Conservation (phyloP, 1,284 basidiomycete genomes). For the Puccinia coronata region DNA sequence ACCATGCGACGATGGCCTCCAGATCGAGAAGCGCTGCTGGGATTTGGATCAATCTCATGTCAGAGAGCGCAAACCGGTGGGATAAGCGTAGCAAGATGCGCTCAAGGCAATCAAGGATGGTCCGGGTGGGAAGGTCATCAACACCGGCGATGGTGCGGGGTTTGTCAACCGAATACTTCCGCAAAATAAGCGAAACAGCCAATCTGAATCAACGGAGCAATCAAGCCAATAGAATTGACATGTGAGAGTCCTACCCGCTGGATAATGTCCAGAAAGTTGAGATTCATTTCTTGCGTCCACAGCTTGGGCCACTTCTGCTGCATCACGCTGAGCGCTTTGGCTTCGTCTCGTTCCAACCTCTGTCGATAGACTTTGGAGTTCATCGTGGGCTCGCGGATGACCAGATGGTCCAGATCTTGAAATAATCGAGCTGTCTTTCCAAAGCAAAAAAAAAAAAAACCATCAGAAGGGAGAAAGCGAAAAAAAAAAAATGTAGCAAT, state of each 20-base stretch:
- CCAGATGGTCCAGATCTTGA: slow-evolving; percentile 8
- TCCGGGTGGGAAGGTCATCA: neutral
- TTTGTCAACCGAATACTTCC: neutral
- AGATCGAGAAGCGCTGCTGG: slow-evolving; percentile 6
- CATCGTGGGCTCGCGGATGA: neutral
- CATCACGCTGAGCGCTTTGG: slow-evolving; percentile 26
- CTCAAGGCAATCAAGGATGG: slow-evolving; percentile 2
- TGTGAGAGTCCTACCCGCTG: neutral
- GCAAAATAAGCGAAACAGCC: neutral
- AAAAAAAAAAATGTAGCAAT: neutral
- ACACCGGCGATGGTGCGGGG: neutral
- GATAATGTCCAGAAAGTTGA: neutral
- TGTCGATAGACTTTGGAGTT: slow-evolving; percentile 22
- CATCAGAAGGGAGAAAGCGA: neutral
- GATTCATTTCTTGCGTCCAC: neutral
- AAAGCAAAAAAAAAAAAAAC: neutral
- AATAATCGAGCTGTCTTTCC: slow-evolving; percentile 34
- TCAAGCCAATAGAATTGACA: neutral
- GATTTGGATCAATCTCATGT: neutral
- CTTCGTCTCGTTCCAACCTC: neutral
- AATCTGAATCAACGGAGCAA: neutral
- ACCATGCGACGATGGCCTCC: neutral
- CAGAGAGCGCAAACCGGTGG: neutral
- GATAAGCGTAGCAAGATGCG: neutral
- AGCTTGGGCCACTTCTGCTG: slow-evolving; percentile 30